These are phyloP conservation scores for Peronospora farinosa DNA, from an alignment of 352 stramenopile genomes.

Conservation along the genomic window DNA sequence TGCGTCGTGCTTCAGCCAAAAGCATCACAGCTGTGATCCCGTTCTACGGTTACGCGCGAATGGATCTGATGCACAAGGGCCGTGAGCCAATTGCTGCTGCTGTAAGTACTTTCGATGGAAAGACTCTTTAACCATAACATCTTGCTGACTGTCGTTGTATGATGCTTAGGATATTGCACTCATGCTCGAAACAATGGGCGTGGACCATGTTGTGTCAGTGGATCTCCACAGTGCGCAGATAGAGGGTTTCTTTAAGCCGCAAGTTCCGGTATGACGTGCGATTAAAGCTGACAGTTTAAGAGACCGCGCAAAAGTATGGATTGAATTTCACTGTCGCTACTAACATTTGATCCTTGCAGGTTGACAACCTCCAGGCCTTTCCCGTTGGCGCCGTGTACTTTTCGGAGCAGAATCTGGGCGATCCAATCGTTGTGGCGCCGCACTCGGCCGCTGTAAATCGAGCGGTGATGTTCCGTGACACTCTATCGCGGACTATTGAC, in stretches of 20 bases:
- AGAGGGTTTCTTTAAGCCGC: slow-evolving; percentile 84
- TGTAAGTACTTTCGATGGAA: slow-evolving; percentile 16
- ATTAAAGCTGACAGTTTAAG: not conserved
- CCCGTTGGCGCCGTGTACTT: slow-evolving; percentile 84
- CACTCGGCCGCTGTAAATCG: slow-evolving; percentile 78
- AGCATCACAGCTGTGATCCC: slow-evolving; percentile 84
- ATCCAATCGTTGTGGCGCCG: slow-evolving; percentile 75
- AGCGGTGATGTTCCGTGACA: slow-evolving; percentile 76
- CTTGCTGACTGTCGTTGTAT: slow-evolving; percentile 1
- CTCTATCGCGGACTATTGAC: slow-evolving; percentile 67
- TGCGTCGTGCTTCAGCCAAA: slow-evolving; percentile 78
- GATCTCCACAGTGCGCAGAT: slow-evolving; percentile 86
- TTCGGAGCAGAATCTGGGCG: slow-evolving; percentile 59
- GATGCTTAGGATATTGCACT: slow-evolving; percentile 59
- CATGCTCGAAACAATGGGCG: slow-evolving; percentile 87
- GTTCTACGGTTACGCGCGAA: slow-evolving; percentile 83
- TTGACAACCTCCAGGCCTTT: slow-evolving; percentile 83
- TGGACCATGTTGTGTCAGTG: slow-evolving; percentile 84
- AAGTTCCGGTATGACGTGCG: slow-evolving; percentile 47
- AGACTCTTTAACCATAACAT: not conserved
- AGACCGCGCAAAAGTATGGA: not conserved
- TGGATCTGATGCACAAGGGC: slow-evolving; percentile 82
- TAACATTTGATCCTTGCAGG: slow-evolving; percentile 18
- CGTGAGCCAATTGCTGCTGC: slow-evolving; percentile 75
- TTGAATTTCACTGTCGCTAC: not conserved